Conservation (phyloP, 202 grass and related monocot genomes). For the Setaria italica region DNA sequence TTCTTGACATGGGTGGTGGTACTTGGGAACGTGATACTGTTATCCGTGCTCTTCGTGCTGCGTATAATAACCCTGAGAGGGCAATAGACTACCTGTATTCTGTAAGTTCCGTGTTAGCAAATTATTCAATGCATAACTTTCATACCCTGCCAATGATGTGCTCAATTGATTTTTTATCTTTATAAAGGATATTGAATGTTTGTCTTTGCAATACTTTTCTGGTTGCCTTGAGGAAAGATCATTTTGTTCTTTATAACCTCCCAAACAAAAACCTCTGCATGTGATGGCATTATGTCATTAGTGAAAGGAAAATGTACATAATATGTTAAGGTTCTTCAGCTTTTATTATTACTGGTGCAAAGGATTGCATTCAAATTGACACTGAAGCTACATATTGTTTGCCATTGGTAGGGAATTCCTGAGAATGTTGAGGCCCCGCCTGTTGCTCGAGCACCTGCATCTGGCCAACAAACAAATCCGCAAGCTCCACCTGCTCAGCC, state of each 20-base stretch:
- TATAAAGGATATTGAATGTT: background rate
- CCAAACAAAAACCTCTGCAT: background rate
- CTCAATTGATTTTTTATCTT: background rate
- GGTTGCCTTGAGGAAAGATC: background rate
- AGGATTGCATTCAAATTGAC: background rate
- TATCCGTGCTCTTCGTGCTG: conserved; percentile 86
- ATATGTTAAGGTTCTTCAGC: background rate
- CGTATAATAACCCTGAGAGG: conserved; percentile 98
- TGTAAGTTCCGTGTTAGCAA: conserved; percentile 59
- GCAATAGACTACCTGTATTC: conserved; percentile 98
- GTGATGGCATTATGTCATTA: background rate
- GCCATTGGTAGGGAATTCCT: conserved; percentile 74
- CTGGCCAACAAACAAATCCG: conserved; percentile 54
- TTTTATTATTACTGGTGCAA: background rate
- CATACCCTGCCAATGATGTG: background rate
- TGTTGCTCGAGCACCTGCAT: conserved; percentile 59
- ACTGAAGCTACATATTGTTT: conserved; percentile 32
- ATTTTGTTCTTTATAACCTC: background rate
- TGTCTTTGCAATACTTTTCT: background rate
- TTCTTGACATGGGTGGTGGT: conserved; percentile 96
- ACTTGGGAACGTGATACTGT: conserved; percentile 92
- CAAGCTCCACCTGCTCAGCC: conserved; percentile 58
- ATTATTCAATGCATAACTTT: conserved; percentile 24
- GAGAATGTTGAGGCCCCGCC: conserved; percentile 67
- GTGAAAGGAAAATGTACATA: background rate